Base-by-base conservation (phyloP, 176 grass and related monocot species). In the Dendrocalamus sinicus region DNA sequence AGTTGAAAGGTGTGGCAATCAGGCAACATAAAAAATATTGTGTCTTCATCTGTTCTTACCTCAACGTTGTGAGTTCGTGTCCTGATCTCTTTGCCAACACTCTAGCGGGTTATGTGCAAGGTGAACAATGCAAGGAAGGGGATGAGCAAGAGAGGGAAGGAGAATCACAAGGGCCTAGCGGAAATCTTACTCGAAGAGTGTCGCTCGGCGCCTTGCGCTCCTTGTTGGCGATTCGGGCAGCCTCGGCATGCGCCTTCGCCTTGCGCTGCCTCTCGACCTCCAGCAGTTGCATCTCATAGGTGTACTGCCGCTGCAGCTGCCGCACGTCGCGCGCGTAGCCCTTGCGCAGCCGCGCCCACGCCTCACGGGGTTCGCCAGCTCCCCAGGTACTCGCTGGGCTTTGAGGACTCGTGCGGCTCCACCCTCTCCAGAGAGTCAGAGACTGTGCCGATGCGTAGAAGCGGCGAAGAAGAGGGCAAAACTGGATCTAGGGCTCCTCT, bases 161-260 rank as follows among this genome's bases (percentile, higher is more conserved):
- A 19, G 11, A 8, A 19, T 39, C 88, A 98, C 93, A 43, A 98
- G 93, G 64, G 86, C 82, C 79, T 94, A 84, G 48, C 90, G 86
- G 75, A 94, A 91, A 19, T 94, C 90, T 73, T 94, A 44, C 93
- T 95, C 81, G 84, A 98, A 88, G 44, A 75, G 12, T 70, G 77
- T 13, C 91, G 83, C 86, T 95, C 91, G 13, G 88, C 93, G 32
- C 92, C 84, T 92, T 98, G 84, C 86, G 90, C 75, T 95, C 90
- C 90, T 98, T 84, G 80, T 91, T 98, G 78, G 84, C 93, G 71
- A 91, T 28, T 23, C 93, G 84, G 16, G 79, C 73, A 46, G 88
- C 93, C 88, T 94, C 96, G 28, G 90, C 83, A 39, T 92, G 88
- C 0, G 84, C 92, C 39, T 98, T 88, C n/a, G 84, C 93, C 84